Percentiles rank a stretch among this genome's conserved stretches.
Conservation (phyloP, 768 basidiomycete species). For the Podaxis carcinomalis region DNA sequence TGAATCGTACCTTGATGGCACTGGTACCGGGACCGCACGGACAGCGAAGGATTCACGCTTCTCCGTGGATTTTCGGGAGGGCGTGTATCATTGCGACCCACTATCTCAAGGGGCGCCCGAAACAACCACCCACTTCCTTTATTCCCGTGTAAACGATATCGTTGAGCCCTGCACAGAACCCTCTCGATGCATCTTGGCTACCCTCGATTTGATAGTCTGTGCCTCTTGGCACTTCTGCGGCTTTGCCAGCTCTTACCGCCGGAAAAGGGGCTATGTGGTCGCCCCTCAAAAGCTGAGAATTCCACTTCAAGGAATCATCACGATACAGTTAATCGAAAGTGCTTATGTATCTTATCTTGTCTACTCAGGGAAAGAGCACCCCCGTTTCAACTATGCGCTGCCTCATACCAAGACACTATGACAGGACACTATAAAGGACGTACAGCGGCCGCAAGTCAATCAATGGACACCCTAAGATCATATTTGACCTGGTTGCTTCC, state of each 20-base stretch:
- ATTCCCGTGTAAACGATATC: neutral
- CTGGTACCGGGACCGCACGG: neutral
- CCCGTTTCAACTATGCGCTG: neutral
- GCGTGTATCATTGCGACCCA: neutral
- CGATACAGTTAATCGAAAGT: neutral
- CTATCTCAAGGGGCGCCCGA: neutral
- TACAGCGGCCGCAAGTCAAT: neutral
- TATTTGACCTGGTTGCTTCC: neutral
- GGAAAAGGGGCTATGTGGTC: neutral
- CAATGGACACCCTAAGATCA: neutral
- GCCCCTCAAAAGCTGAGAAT: neutral
- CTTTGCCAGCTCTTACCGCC: neutral
- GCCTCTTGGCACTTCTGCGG: neutral
- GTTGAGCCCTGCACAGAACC: neutral
- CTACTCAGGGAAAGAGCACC: neutral
- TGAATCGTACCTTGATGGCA: neutral
- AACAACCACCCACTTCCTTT: neutral
- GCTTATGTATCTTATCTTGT: neutral
- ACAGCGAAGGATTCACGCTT: neutral
- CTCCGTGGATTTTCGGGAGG: neutral
- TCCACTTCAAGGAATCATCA: neutral
- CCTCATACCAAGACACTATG: neutral
- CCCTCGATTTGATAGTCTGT: neutral
- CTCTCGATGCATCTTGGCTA: neutral
- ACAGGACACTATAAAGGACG: neutral